Evolutionary conservation across 257 asterid species (phyloP).

Genomic region (Primulina huaijiensis): DNA sequence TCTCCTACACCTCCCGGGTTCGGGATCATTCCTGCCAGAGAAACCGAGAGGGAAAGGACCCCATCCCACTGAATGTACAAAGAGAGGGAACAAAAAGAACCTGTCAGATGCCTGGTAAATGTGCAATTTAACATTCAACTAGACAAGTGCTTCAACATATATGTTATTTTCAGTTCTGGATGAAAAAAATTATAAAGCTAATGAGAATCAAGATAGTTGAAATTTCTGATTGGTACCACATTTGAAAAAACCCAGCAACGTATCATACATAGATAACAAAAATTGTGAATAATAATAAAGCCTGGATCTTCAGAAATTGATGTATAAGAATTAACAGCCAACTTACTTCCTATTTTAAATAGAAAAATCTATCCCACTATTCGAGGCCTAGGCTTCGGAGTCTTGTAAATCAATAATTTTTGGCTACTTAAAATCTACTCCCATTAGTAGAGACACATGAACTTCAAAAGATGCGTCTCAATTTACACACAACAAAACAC

Average conservation of each 20-base stretch:
- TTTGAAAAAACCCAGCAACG: too few relatives aligned
- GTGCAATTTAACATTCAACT: neutral
- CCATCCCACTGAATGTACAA: conserved; percentile 65
- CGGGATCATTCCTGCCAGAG: conserved; percentile 79
- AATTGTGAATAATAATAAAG: neutral
- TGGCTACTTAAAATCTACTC: too few relatives aligned
- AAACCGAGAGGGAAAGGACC: conserved; percentile 80
- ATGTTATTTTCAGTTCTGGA: too few relatives aligned
- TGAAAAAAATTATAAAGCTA: neutral
- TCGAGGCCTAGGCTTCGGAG: too few relatives aligned
- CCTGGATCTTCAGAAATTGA: neutral
- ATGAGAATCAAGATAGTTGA: neutral
- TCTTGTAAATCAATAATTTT: too few relatives aligned
- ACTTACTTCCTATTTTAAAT: neutral
- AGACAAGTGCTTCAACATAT: neutral
- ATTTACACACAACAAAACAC: too few relatives aligned
- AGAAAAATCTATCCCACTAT: neutral
- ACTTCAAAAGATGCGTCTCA: neutral
- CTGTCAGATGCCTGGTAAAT: neutral
- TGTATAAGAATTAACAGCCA: neutral
- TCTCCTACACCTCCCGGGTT: conserved; percentile 97
- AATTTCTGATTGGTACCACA: neutral
- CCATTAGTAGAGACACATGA: neutral
- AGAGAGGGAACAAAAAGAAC: neutral
- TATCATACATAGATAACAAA: neutral